Base-by-base conservation (phyloP, 345 rosid species). In the Euphorbia peplus region DNA sequence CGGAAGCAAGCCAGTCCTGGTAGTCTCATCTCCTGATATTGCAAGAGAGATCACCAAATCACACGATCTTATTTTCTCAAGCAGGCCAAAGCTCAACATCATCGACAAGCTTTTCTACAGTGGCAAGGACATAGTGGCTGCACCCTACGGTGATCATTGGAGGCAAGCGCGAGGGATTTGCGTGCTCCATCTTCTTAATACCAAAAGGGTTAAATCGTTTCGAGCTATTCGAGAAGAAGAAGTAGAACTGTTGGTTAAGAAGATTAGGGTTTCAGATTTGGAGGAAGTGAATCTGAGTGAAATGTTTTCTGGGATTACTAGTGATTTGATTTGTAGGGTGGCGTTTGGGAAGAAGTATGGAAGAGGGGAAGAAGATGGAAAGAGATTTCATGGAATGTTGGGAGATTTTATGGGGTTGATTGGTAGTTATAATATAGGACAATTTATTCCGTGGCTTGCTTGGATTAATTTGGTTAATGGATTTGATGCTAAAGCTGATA, bases 101-200 rank as follows among this genome's bases (percentile, higher is more conserved):
- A 16, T 16, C 8, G 32, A 37, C 5, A 66, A 53, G 13, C 48
- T 66, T 24, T 48, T 66, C 41, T 66, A 66, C 58, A 32, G 37
- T 15, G 4, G 13, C 70, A 53, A 52, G 46, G 60, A 66, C 25
- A 47, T 53, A 15, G 46, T 47, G 4, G 24, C n/a, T 4, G 60
- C 60, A 11, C 70, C 60, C 1, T 66, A 52, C n/a, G 60, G 70
- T 14, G 70, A 66, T 1, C 41, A 51, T 28, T 66, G 70, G 70
- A 66, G 60, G 32, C 46, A 66, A 2, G 41, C 55, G 48, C 56
- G 22, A 66, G 41, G 50, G 3, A 24, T 66, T 35, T 54, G 60
- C 37, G 60, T 66, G 28, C 60, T 52, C 2, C 60, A 53, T 1
- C 60, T 66, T 16, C 47, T 66, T 11, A 66, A 44, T 22, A 32